These are phyloP conservation scores for Plantago elongata DNA, from an alignment of 257 asterid species.

Conservation along the genomic window DNA sequence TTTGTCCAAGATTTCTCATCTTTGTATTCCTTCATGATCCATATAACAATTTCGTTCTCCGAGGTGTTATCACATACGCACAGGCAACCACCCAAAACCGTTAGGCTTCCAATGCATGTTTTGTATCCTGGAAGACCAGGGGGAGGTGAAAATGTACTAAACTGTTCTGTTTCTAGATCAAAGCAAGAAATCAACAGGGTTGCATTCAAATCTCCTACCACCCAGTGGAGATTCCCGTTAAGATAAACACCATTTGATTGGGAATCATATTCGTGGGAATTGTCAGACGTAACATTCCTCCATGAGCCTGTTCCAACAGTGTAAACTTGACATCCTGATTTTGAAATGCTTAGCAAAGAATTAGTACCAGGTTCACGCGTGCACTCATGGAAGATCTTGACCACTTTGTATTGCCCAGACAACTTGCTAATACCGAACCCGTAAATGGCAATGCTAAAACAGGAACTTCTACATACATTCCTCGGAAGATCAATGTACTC, in stretches of 20 bases:
- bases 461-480: slow-evolving; percentile 3
- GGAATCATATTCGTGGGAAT: background rate
- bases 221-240: slow-evolving; percentile 44
- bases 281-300: slow-evolving; percentile 16
- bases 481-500: slow-evolving; percentile 24
- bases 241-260: slow-evolving; percentile 17
- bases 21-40: slow-evolving; percentile 48
- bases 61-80: slow-evolving; percentile 34
- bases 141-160: slow-evolving; percentile 12
- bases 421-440: slow-evolving; percentile 42
- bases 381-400: slow-evolving; percentile 18
- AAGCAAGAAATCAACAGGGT: slow-evolving; percentile 23
- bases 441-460: slow-evolving; percentile 16
- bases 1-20: slow-evolving; percentile 33
- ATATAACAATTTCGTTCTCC: slow-evolving; percentile 29
- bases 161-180: slow-evolving; percentile 34
- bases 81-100: slow-evolving; percentile 16
- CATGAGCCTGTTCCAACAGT: slow-evolving; percentile 42
- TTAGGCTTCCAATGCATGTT: slow-evolving; percentile 10
- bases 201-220: slow-evolving; percentile 20
- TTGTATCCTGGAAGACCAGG: background rate
- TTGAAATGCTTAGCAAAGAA: slow-evolving; percentile 6
- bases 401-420: slow-evolving; percentile 16
- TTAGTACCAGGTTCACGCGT: background rate
- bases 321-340: slow-evolving; percentile 30